Evolutionary conservation across 192 early-diverging fungal genomes (phyloP).

Genomic region (Coemansia sp.): DNA sequence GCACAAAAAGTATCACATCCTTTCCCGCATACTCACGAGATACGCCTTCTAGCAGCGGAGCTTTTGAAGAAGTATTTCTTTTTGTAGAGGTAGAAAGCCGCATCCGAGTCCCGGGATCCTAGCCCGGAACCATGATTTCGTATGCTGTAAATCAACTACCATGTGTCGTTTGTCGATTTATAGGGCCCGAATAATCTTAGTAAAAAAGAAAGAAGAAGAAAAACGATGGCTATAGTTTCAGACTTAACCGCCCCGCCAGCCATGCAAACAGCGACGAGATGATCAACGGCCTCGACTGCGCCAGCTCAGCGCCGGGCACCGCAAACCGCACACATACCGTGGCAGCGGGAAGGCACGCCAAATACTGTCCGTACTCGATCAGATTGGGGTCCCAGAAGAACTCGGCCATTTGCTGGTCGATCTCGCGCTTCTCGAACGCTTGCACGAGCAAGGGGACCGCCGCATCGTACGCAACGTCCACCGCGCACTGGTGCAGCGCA

Average conservation of each 20-base stretch:
- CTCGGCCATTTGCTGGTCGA: constrained; percentile 18
- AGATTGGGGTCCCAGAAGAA: constrained; percentile 49
- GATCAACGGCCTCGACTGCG: constrained; percentile 13
- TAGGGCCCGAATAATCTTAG: too few species aligned
- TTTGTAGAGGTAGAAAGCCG: too few species aligned
- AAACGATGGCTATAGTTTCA: constrained; percentile 1
- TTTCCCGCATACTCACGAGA: too few species aligned
- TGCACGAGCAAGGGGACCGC: constrained; percentile 30
- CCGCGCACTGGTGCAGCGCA: constrained; percentile 28
- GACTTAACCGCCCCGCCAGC: constrained; percentile 25
- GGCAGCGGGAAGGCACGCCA: constrained; percentile 21
- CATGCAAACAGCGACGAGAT: constrained; percentile 32
- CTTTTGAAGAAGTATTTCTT: too few species aligned
- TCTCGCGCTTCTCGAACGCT: constrained; percentile 34
- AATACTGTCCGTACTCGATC: constrained; percentile 43
- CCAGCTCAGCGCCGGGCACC: constrained; percentile 15
- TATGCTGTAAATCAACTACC: too few species aligned
- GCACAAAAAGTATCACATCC: too few species aligned
- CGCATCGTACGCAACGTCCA: constrained; percentile 19
- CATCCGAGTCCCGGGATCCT: too few species aligned
- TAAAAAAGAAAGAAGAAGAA: too few species aligned
- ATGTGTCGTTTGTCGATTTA: too few species aligned
- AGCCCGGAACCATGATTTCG: too few species aligned
- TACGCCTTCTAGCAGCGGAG: too few species aligned
- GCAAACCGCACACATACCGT: constrained; percentile 26